A percentile compares a stretch with the other conserved stretches of the same genome.
Conservation (phyloP, 768 basidiomycete genomes). For the Amyloporia xantha region DNA sequence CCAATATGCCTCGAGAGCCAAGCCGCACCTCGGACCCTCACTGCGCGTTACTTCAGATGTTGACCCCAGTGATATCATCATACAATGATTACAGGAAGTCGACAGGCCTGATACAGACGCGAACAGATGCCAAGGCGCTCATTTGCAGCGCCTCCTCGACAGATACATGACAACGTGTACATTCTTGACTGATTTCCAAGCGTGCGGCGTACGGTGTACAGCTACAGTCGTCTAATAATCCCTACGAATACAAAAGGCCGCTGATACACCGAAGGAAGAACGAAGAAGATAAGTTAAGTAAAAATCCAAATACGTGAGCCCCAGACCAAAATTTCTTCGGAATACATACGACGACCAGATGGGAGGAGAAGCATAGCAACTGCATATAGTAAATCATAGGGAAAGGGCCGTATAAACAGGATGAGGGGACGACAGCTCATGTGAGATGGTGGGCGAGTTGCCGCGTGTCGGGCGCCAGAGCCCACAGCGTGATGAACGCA, state of each 20-base stretch:
- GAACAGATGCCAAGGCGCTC: no score
- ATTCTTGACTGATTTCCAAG: no score
- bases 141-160: no score
- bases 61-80: no score
- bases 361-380: not conserved
- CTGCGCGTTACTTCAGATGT: no score
- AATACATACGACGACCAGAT: not conserved
- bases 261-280: not conserved
- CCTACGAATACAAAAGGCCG: not conserved
- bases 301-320: not conserved
- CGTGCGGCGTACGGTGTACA: no score
- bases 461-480: constrained; percentile 41
- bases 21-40: no score
- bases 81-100: no score
- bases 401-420: not conserved
- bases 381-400: not conserved
- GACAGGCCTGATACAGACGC: no score
- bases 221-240: no score
- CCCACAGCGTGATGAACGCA: constrained; percentile 47
- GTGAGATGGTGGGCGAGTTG: constrained; percentile 27
- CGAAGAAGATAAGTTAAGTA: constrained; percentile 4
- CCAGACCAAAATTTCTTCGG: not conserved
- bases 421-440: not conserved
- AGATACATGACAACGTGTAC: no score
- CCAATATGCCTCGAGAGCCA: no score